phyloP scores from a whole-genome alignment of 2,329 filamentous ascomycete species.

The Ceratocystis variospora region DNA sequence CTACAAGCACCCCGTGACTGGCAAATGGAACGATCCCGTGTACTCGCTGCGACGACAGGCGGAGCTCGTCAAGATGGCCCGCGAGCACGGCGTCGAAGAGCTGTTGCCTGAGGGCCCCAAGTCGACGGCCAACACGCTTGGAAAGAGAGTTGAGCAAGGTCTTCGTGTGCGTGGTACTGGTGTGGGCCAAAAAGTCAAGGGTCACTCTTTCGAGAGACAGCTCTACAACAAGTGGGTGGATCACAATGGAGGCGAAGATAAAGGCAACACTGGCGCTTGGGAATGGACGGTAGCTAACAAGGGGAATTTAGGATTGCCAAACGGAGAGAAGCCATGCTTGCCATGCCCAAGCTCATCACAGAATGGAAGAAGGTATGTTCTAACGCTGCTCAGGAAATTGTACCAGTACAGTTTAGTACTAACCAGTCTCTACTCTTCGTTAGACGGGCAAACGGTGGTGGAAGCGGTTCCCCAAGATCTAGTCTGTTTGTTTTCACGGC shows the following conservation, averaged over 20 bases:
- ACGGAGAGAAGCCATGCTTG: conserved; percentile 81
- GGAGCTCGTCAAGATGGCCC: conserved; percentile 75
- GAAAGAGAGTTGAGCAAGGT: conserved; percentile 62
- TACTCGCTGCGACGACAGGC: conserved; percentile 80
- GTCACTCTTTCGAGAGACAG: conserved; percentile 81
- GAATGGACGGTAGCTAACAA: conserved; percentile 5
- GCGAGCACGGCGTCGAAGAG: conserved; percentile 64
- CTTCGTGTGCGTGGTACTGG: conserved; percentile 83
- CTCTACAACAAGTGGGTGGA: conserved; percentile 54
- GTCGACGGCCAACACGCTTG: conserved; percentile 56
- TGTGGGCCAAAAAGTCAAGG: conserved; percentile 86
- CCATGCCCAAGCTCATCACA: conserved; percentile 84
- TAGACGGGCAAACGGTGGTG: conserved; percentile 19
- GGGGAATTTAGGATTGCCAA: conserved; percentile 55
- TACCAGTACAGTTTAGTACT: not conserved
- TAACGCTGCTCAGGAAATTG: not conserved
- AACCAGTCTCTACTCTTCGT: not conserved
- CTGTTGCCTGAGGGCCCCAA: conserved; percentile 66
- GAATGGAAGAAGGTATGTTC: conserved; percentile 75
- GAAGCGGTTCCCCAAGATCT: conserved; percentile 36
- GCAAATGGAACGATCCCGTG: conserved; percentile 69
- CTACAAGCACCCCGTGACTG: conserved; percentile 63
- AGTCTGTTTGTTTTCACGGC: conserved; percentile 22
- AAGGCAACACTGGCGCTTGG: not conserved
- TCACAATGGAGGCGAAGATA: not conserved